These are phyloP conservation scores for Comarum palustre DNA, from an alignment of 306 rosid species.

Conservation along the genomic window DNA sequence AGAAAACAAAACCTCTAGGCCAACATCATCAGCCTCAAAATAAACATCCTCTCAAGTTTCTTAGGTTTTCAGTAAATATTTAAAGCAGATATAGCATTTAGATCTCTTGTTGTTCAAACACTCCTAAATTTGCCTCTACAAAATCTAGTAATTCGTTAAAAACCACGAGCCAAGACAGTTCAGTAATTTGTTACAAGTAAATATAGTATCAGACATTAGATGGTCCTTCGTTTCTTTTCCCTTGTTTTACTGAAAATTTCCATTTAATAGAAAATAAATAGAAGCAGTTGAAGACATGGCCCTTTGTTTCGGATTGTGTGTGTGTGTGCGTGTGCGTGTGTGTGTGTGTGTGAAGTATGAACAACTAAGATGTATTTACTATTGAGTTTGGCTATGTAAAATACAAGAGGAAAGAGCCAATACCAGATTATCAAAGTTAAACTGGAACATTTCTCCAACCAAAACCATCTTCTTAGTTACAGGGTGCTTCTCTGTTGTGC, in stretches of 20 bases:
- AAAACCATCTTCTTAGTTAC: constrained; percentile 75
- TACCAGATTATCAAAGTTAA: constrained; percentile 63
- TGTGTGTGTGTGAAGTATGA: no score
- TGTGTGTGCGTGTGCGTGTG: background rate
- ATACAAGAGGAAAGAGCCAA: background rate
- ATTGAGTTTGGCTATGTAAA: background rate
- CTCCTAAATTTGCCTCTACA: background rate
- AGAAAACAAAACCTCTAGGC: background rate
- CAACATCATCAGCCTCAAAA: background rate
- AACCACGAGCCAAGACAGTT: background rate
- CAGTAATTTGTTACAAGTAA: background rate
- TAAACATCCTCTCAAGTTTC: background rate
- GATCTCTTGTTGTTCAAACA: background rate
- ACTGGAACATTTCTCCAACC: constrained; percentile 81
- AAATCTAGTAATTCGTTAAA: background rate
- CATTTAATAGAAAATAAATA: background rate
- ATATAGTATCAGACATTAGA: background rate
- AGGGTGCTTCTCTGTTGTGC: constrained; percentile 92
- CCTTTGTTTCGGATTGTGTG: background rate
- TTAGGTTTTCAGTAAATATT: background rate
- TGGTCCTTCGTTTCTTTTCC: background rate
- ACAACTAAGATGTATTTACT: background rate
- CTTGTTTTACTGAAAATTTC: background rate
- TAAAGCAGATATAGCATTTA: background rate
- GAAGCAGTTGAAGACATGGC: background rate